These are phyloP conservation scores for Ceratocystis cacaofunesta DNA, from an alignment of 2,329 filamentous ascomycete species.

Conservation along the genomic window DNA sequence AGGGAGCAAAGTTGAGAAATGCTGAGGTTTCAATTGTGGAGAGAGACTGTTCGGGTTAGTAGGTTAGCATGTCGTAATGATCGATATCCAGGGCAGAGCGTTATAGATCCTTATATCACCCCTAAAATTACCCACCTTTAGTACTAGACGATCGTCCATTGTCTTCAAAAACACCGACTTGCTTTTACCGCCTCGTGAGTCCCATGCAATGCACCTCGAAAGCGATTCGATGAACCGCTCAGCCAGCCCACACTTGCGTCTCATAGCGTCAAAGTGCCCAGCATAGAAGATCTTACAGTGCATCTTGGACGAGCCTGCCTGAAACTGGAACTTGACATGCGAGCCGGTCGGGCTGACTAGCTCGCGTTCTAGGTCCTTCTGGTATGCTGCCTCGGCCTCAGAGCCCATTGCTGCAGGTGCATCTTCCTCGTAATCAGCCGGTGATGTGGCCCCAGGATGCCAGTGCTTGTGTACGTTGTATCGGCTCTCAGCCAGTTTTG, in stretches of 20 bases:
- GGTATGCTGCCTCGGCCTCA: constrained; percentile 31
- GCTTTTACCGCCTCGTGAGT: constrained; percentile 93
- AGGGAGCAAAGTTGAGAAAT: constrained; percentile 87
- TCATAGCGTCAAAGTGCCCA: constrained; percentile 89
- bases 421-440: constrained; percentile 12
- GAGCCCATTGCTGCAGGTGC: constrained; percentile 10
- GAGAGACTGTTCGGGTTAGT: constrained; percentile 44
- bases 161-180: constrained; percentile 97
- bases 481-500: constrained; percentile 54
- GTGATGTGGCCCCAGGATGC: not conserved
- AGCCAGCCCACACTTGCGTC: constrained; percentile 80
- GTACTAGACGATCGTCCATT: constrained; percentile 79
- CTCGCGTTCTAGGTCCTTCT: constrained; percentile 66
- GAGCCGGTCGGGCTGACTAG: constrained; percentile 73
- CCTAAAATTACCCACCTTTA: constrained; percentile 41
- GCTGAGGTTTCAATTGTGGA: constrained; percentile 84
- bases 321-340: constrained; percentile 91
- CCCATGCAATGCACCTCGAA: constrained; percentile 92
- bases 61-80: not conserved
- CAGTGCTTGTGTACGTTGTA: constrained; percentile 17
- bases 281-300: constrained; percentile 98
- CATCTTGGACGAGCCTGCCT: constrained; percentile 84
- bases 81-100: not conserved
- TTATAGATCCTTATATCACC: no score
- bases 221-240: constrained; percentile 91